Evolutionary conservation across 441 rosid species (phyloP).

Genomic region (Aquilaria agallochum): DNA sequence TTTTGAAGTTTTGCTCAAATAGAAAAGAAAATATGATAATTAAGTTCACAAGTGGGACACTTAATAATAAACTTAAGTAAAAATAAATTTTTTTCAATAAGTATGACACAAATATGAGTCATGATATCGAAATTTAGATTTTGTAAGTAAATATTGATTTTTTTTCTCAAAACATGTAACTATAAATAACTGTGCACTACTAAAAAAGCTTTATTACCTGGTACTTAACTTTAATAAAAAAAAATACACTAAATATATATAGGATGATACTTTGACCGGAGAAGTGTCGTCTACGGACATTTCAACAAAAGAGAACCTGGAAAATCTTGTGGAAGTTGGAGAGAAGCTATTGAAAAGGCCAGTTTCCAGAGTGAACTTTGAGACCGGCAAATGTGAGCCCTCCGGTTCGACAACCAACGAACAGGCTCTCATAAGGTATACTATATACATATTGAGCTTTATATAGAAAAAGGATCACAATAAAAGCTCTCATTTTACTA

Average conservation of each 20-base stretch:
- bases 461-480: no score
- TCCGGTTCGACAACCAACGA: slow-evolving; percentile 27
- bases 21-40: no score
- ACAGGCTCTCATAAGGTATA: slow-evolving; percentile 33
- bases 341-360: slow-evolving; percentile 42
- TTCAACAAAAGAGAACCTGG: slow-evolving; percentile 42
- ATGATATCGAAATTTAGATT: no score
- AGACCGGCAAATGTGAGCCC: slow-evolving; percentile 30
- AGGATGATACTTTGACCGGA: slow-evolving; percentile 49
- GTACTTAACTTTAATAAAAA: background rate
- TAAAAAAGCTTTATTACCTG: no score
- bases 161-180: no score
- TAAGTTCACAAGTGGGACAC: no score
- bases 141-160: no score
- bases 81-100: no score
- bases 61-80: no score
- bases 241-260: background rate
- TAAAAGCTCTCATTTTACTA: background rate
- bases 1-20: no score
- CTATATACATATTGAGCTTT: background rate
- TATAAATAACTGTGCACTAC: no score
- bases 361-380: slow-evolving; percentile 40
- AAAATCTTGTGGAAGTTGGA: slow-evolving; percentile 35
- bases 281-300: slow-evolving; percentile 39
- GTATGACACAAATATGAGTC: no score